phyloP scores from a whole-genome alignment of 2,329 filamentous ascomycete genomes.

The Apiospora marii region DNA sequence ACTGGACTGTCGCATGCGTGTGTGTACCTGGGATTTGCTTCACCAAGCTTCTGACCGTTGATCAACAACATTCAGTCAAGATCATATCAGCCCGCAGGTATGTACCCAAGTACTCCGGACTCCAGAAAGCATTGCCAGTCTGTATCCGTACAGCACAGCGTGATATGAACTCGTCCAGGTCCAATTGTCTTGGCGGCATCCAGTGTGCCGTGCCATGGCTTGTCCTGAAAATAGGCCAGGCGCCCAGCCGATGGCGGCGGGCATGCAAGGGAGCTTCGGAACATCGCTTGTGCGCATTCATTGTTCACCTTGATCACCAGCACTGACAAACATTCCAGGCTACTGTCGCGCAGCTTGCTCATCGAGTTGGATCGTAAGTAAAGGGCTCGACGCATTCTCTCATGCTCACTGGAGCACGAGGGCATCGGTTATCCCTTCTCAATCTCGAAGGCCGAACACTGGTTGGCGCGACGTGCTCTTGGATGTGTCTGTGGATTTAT shows the following conservation, averaged over 20 bases:
- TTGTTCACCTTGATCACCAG: not conserved
- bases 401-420: not conserved
- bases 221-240: not conserved
- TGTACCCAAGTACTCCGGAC: not conserved
- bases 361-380: not conserved
- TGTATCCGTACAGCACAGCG: not conserved
- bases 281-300: not conserved
- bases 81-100: not conserved
- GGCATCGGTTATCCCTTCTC: not conserved
- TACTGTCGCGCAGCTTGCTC: not conserved
- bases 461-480: not conserved
- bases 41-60: not conserved
- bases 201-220: not conserved
- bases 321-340: constrained; percentile 9
- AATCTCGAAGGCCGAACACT: not conserved
- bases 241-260: not conserved
- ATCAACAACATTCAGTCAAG: not conserved
- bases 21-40: not conserved
- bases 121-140: too few relatives aligned
- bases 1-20: not conserved
- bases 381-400: not conserved
- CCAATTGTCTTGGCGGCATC: not conserved
- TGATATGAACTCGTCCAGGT: not conserved
- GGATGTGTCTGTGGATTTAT: not conserved
- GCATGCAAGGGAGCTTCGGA: not conserved